Conservation (phyloP, 257 asterid genomes). For the Sherardia arvensis region DNA sequence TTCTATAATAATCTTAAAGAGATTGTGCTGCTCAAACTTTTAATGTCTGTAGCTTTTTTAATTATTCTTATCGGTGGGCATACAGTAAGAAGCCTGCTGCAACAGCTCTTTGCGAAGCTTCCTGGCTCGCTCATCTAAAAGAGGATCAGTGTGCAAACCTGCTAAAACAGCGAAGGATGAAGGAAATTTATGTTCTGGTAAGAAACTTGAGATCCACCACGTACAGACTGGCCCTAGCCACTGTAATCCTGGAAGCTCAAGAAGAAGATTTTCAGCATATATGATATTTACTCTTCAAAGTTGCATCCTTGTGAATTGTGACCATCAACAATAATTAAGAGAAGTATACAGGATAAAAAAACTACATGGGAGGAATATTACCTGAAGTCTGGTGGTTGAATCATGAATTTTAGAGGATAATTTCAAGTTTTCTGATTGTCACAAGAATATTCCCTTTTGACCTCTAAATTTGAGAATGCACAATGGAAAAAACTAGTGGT, state of each 20-base stretch:
- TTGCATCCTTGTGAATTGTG: too few relatives aligned
- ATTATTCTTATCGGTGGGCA: conserved; percentile 6
- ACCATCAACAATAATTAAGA: too few relatives aligned
- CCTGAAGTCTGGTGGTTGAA: too few relatives aligned
- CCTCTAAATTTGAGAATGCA: too few relatives aligned
- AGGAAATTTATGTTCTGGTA: conserved; percentile 77
- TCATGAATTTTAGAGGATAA: too few relatives aligned
- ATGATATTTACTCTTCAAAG: conserved; percentile 20
- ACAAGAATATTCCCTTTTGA: too few relatives aligned
- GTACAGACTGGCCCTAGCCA: conserved; percentile 78
- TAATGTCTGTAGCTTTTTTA: background rate
- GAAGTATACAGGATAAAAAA: too few relatives aligned
- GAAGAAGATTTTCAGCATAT: conserved; percentile 50
- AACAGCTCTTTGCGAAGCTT: conserved; percentile 59
- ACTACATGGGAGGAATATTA: too few relatives aligned
- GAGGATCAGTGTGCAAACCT: conserved; percentile 61
- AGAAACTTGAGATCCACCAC: conserved; percentile 86
- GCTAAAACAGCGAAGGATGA: conserved; percentile 41
- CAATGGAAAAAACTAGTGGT: too few relatives aligned
- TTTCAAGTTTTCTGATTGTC: too few relatives aligned
- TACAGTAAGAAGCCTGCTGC: conserved; percentile 77
- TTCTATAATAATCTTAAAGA: too few relatives aligned
- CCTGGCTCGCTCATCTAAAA: conserved; percentile 52
- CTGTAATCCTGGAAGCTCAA: conserved; percentile 62
- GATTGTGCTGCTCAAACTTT: background rate